Conservation (phyloP, 805 yeast species). For the Candida verbasci region DNA sequence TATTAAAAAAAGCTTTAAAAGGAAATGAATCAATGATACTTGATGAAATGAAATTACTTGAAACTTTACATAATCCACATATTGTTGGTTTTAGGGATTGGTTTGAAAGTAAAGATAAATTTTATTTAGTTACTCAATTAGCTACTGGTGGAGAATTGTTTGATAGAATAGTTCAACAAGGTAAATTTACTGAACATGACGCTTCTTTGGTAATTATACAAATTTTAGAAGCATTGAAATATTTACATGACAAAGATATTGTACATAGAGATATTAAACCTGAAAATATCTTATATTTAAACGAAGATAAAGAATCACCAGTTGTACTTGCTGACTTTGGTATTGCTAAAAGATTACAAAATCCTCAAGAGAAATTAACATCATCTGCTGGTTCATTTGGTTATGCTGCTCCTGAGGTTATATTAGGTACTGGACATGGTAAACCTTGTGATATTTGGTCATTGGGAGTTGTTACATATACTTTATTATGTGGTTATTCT, state of each 20-base stretch:
- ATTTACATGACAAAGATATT: conserved; percentile 88
- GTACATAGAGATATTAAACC: conserved; percentile 96
- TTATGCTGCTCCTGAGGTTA: conserved; percentile 96
- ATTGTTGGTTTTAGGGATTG: conserved; percentile 90
- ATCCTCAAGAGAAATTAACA: conserved; percentile 65
- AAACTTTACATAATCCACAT: conserved; percentile 84
- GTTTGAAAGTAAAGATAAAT: conserved; percentile 94
- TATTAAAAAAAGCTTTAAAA: conserved; percentile 83
- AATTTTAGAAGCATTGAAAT: conserved; percentile 87
- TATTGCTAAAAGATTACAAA: conserved; percentile 84
- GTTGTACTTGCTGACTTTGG: conserved; percentile 96
- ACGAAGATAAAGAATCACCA: conserved; percentile 91
- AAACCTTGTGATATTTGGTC: conserved; percentile 99
- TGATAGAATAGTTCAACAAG: conserved; percentile 95
- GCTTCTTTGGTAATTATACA: conserved; percentile 95
- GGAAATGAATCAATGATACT: conserved; percentile 77
- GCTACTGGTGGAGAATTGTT: conserved; percentile 97
- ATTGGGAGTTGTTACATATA: conserved; percentile 93
- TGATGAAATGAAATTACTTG: conserved; percentile 91
- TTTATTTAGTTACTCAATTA: conserved; percentile 93
- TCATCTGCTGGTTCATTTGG: conserved; percentile 97
- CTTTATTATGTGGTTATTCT: conserved; percentile 93
- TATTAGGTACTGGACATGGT: conserved; percentile 85
- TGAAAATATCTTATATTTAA: conserved; percentile 91
- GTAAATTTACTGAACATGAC: conserved; percentile 86